Conservation (phyloP, 306 rosid genomes). For the Castanospermum australe region DNA sequence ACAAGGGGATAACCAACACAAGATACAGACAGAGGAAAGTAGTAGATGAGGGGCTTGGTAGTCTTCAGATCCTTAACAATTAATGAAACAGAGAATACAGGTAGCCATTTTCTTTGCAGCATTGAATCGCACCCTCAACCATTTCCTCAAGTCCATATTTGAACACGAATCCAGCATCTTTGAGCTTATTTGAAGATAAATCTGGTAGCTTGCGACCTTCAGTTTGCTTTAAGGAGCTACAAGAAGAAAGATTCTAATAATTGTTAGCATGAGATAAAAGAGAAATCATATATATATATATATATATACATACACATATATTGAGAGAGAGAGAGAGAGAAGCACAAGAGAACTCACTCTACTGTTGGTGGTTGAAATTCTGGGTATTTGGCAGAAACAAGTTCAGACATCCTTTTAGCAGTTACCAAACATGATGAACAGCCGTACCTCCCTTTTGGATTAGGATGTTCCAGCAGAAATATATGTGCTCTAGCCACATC, state of each 20-base stretch:
- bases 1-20: no score
- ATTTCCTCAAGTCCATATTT: slow-evolving; percentile 43
- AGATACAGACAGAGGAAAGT: no score
- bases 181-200: slow-evolving; percentile 40
- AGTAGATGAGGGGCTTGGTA: no score
- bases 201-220: background rate
- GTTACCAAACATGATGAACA: slow-evolving; percentile 31
- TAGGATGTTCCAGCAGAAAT: slow-evolving; percentile 33
- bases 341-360: slow-evolving; percentile 38
- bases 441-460: slow-evolving; percentile 38
- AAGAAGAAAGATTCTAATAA: background rate
- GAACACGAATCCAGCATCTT: slow-evolving; percentile 38
- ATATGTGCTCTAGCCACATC: slow-evolving; percentile 44
- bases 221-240: slow-evolving; percentile 30
- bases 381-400: slow-evolving; percentile 28
- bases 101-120: background rate
- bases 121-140: slow-evolving; percentile 35
- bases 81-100: background rate
- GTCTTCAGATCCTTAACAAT: background rate
- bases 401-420: slow-evolving; percentile 1
- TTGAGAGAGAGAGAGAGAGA: no score
- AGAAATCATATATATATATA: background rate
- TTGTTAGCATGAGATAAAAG: background rate
- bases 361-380: slow-evolving; percentile 28
- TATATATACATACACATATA: no score